Base-by-base conservation (phyloP, 306 rosid genomes). In the Benincasa hispida region DNA sequence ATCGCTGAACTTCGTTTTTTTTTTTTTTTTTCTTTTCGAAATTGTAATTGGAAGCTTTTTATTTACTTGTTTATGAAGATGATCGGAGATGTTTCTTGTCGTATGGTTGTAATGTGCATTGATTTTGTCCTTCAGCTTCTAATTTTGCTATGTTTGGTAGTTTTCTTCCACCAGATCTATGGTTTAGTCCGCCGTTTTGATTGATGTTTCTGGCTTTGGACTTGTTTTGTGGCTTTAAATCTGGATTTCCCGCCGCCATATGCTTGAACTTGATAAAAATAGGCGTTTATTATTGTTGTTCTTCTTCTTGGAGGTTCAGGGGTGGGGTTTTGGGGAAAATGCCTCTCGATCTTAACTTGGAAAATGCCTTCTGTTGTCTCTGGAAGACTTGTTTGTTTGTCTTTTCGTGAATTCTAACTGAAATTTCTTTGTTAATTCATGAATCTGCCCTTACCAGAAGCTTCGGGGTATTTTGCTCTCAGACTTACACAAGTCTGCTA, bases 101-200 rank as follows among this genome's bases (percentile, higher is more conserved):
- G 9, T 11, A 2, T 18, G 42, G 9, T 28, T 50, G 47, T 51
- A 18, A 72, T 50, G 76, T 51, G 57, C 45, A 0, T 72, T 14
- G 18, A 51, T 51, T 72, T 51, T 50, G 30, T 27, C 3, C 34
- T 28, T 28, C 60, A 9, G 28, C 47, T 51, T 48, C 42, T 41
- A 51, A 48, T 72, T 51, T 17, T 30, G 5, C 39, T 18, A 1
- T 42, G 75, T 27, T 69, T 42, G 55, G 18, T 0, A 68, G 21
- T 42, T 41, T 41, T 69, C 37, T 69, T 69, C 21, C 56, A 5
- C 75, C 61, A 72, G 76, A 72, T 72, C 76, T 72, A 45, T 51
- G 61, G 28, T 51, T 72, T 10, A 15, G 2, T 47, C 15, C 5
- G 54, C n/a, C 24, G 25, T 70, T 70, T 70, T 72, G 47, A 18